Evolutionary conservation across 495 filamentous ascomycete species (phyloP), one percentile per base, ranked within the genome.

Genomic region (Collariella sp.): DNA sequence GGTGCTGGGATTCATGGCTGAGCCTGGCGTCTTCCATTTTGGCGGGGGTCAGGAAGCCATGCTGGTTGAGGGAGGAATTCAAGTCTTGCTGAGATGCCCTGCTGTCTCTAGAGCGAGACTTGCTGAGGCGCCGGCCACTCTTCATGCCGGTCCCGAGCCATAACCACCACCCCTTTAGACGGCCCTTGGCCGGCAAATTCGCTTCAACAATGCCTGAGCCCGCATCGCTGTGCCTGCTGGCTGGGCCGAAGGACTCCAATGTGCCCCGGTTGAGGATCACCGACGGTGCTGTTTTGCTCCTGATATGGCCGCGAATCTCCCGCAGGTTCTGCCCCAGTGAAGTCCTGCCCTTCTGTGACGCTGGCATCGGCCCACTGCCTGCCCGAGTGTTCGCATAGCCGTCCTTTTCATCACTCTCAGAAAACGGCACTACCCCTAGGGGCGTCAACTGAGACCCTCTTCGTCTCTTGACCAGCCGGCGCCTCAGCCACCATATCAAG

Each of bases 221-320:
- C 44, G 62, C 66, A n/a, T 68, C 70, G 48, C 71, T 75, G 57
- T 72, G 70, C 2, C 38, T 51, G 29, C 50, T 61, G 39, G 50
- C 58, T 11, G 70, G 59, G 15, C 74, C 70, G 23, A 76, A 66
- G 57, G 77, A 79, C 53, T 78, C 77, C 3, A 76, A 79, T 53
- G 70, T 76, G 12, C 76, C 74, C 35, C 72, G 64, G 62, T 78
- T 69, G 29, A 77, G 63, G 53, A 78, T 75, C 31, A 76, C 72
- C 22, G 70, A 76, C 0, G 71, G 73, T 7, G 66, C 64, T 7
- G 66, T 66, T 22, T 68, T 63, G 16, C 70, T 58, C 26, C 62
- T 62, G 40, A 76, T 61, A 20, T 69, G 58, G 26, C 67, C 70
- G 5, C 68, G 65, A 2, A 78, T 49, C 47, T 56, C 66, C 33